Evolutionary conservation across 345 rosid species (phyloP), one percentile per base, ranked within the genome.

Genomic region (Zanthoxylum bungeanum): DNA sequence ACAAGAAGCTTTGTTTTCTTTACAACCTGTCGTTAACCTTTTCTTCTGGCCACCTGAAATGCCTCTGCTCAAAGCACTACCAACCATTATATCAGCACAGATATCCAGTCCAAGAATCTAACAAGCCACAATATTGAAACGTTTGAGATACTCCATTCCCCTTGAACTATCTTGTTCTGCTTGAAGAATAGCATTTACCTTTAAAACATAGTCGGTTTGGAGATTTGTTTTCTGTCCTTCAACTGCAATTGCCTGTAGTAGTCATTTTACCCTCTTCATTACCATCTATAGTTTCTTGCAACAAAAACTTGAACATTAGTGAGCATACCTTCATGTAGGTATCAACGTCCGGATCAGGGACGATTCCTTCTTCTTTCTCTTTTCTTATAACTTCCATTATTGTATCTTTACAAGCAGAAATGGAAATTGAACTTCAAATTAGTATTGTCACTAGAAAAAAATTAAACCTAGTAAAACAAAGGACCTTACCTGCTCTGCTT

Each of bases 321-420:
- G 69, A 34, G 53, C 40, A 24, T 72, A 83, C 93, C 91, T 89
- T 89, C 88, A 89, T 85, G 75, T 87, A 89, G 51, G 85, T 82
- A 66, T 89, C 91, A 44, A 87, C 81, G 67, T 69, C 79, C 49
- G 81, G 85, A 71, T 89, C 88, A 46, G 93, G 93, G 49, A 81
- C 74, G 9, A 85, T 89, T 60, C 76, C 89, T 37, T 69, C 71
- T 4, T 80, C 68, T 73, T 85, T 89, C 70, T 89, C 93, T 55
- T 77, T 87, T 79, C 81, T 82, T 69, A 81, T 84, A 57, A 89
- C 82, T 75, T 89, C 91, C 78, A 75, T 52, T 72, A 87, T 85
- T 56, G 77, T 78, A 70, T 89, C 91, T 89, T 71, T 60, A 40
- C 5, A 56, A 0, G 36, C 39, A 69, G 52, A 25, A 52, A 68